Evolutionary conservation across 78 protist species (phyloP), one percentile per base, ranked within the genome.

Genomic region (Polysphondylium violaceum): DNA sequence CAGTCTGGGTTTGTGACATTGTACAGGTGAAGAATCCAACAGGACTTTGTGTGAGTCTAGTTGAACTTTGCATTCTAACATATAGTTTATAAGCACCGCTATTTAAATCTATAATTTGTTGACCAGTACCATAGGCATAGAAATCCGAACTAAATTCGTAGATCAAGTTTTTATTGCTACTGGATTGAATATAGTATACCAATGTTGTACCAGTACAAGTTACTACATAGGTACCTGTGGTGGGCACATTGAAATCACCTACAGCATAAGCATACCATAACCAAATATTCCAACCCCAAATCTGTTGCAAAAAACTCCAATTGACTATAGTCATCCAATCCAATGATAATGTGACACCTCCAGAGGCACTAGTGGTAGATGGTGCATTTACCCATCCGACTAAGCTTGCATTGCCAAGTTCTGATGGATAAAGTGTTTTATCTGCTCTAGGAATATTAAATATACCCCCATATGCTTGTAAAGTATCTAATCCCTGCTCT

Each of bases 191-290:
- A 21, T 33, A 81, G 19, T 23, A 36, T 9, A 51, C 33, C 38
- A 76, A 31, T 6, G 74, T 68, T 6, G 74, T 68, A 40, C 77
- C 77, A 1, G 89, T 55, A 40, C 89, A 81, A 31, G 21, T 3
- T 2, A 81, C 12, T 0, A 81, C 35, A 41, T 53, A 81, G 21
- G 68, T 43, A 29, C 71, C 75, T 3, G 58, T 14, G 1, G 1
- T n/a, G 5, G 17, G 33, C 0, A 79, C 60, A 9, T 4, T 47
- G 29, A 83, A 59, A 21, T 44, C 17, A 44, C 74, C 79, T 9
- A 83, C 35, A 0, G 91, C 91, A 68, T 69, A 83, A 14, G 81
- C 91, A 83, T 83, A 83, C 77, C 79, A 83, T 68, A 83, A 44
- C 79, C 79, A 83, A 14, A 83, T 58, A 25, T 38, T 1, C 91